Percentiles rank a stretch among this genome's conserved stretches.
Evolutionary conservation across 352 stramenopile species (phyloP).

Genomic region (Globisporangium carolinianum): DNA sequence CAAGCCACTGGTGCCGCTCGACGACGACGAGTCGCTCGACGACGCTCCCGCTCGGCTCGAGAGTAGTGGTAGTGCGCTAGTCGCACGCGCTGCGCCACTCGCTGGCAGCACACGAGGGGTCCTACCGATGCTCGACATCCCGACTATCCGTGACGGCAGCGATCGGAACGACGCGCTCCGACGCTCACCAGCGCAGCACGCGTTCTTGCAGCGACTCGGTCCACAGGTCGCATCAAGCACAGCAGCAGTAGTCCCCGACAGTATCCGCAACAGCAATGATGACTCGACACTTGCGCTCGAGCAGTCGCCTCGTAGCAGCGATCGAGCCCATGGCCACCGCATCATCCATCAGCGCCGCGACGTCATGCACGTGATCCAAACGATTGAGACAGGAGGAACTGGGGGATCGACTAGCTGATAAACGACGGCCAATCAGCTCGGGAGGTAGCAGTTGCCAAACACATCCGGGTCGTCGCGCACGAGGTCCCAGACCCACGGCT

Average conservation of each 20-base stretch:
- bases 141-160: background rate
- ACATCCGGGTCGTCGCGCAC: conserved; percentile 57
- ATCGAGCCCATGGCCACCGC: conserved; percentile 12
- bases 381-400: conserved; percentile 1
- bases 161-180: conserved; percentile 4
- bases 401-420: too few relatives aligned
- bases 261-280: background rate
- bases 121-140: conserved; percentile 12
- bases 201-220: conserved; percentile 40
- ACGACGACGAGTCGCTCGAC: conserved; percentile 4
- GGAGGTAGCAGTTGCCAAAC: conserved; percentile 69
- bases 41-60: background rate
- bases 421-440: background rate
- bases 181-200: conserved; percentile 61
- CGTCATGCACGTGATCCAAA: conserved; percentile 19
- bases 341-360: conserved; percentile 29
- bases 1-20: conserved; percentile 1
- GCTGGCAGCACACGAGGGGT: conserved; percentile 3
- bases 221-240: background rate
- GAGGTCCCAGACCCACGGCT: conserved; percentile 81
- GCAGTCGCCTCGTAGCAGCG: background rate
- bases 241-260: background rate
- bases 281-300: too few relatives aligned
- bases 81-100: background rate
- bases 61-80: too few relatives aligned